Evolutionary conservation across 306 rosid species (phyloP), one percentile per base, ranked within the genome.

Genomic region (Phaseolus lunatus): DNA sequence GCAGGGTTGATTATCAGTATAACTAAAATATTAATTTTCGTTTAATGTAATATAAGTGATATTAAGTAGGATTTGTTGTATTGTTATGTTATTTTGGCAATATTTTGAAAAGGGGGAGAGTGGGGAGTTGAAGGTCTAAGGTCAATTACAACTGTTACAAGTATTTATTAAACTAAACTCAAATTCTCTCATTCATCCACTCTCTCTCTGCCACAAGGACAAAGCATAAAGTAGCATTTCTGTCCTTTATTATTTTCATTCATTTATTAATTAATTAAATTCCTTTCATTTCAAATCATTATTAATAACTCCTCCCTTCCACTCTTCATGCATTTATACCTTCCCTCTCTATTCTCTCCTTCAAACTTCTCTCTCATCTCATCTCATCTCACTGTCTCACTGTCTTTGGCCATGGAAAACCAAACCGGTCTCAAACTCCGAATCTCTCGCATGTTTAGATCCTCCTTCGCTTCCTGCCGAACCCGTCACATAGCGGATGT

Each of bases 381-480:
- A 75, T 16, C 41, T 70, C 47, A 8, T 39, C 66, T 56, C 49
- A 50, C n/a, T n/a, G n/a, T n/a, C n/a, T n/a, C 54, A 31, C 5
- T 71, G 53, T 70, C 22, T 26, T 37, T 37, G 13, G 2, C n/a
- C 27, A 95, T 96, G 99, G 93, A 96, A 35, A 88, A 78, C 82
- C 82, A 92, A 15, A 89, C 78, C 82, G 76, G 89, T 23, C 88
- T 92, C 72, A 92, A 88, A 83, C 63, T 79, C 61, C 85, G 90
- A 75, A 87, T 96, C 84, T 87, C 97, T 70, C 91, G 95, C 87
- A 90, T 96, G 86, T 88, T 92, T 78, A 93, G 91, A 1, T 79
- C 96, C 81, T 89, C 99, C 8, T 87, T 92, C 73, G 91, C 88
- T 26, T 89, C 97, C 7, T 96, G 99, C 72, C 77, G 96, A 7